Evolutionary conservation across 1,284 basidiomycete genomes (phyloP).

Genomic region (Apiotrichum brassicae): DNA sequence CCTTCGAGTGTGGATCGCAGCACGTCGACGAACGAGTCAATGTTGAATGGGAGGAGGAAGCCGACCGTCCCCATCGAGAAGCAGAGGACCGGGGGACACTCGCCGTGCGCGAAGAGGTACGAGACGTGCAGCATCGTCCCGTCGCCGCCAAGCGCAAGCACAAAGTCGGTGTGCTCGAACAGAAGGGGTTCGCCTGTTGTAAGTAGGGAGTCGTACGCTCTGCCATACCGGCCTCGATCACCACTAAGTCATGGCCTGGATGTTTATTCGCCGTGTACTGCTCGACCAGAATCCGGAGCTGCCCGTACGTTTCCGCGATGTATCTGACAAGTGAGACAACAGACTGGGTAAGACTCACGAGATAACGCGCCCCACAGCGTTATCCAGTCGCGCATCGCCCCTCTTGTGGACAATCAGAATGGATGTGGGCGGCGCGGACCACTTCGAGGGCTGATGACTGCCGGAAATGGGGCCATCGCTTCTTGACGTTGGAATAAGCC

Average conservation of each 20-base stretch:
- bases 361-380: constrained; percentile 46
- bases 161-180: constrained; percentile 58
- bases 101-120: constrained; percentile 73
- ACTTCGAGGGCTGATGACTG: background rate
- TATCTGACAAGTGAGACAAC: constrained; percentile 1
- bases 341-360: constrained; percentile 23
- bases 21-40: constrained; percentile 55
- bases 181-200: constrained; percentile 14
- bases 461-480: background rate
- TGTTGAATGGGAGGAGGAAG: constrained; percentile 82
- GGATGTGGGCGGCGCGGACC: constrained; percentile 29
- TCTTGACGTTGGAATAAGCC: no score
- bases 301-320: constrained; percentile 20
- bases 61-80: constrained; percentile 95
- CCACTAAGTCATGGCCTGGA: constrained; percentile 23
- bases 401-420: constrained; percentile 51
- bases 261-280: constrained; percentile 31
- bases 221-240: constrained; percentile 12
- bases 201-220: background rate
- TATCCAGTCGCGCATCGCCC: constrained; percentile 43
- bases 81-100: constrained; percentile 91
- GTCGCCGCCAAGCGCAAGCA: constrained; percentile 88
- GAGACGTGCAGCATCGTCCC: constrained; percentile 93
- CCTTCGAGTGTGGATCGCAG: constrained; percentile 59
- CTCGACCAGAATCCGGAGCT: constrained; percentile 32